Conservation (phyloP, 331 rosid species). For the Stylosanthes scabra region DNA sequence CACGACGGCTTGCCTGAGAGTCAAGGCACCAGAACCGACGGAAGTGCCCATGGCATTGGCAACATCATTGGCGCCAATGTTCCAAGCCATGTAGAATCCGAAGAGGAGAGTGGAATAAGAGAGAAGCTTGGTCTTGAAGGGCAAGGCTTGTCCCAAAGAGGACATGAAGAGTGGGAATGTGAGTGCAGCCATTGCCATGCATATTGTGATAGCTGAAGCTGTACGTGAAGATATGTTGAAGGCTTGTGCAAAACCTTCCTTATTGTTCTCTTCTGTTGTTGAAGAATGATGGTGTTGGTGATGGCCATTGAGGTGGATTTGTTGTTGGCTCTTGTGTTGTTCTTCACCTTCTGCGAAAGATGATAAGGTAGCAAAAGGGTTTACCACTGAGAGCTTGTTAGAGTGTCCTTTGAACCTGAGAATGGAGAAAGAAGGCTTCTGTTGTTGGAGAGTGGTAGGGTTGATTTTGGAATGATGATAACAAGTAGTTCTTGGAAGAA, state of each 20-base stretch:
- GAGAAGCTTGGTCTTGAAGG: conserved; percentile 65
- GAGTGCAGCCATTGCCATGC: conserved; percentile 75
- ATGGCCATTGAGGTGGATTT: conserved; percentile 34
- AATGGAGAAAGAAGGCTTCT: conserved; percentile 27
- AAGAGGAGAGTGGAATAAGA: conserved; percentile 75
- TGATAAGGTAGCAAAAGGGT: conserved; percentile 74
- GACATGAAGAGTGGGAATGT: conserved; percentile 70
- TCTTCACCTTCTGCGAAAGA: conserved; percentile 84
- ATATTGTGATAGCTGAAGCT: conserved; percentile 66
- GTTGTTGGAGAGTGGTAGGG: conserved; percentile 6
- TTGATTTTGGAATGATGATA: conserved; percentile 41
- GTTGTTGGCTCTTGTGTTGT: too few relatives aligned
- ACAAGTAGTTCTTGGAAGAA: conserved; percentile 40
- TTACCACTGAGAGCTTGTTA: conserved; percentile 28
- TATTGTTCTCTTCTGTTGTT: not conserved
- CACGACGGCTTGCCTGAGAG: conserved; percentile 83
- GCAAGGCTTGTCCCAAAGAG: conserved; percentile 66
- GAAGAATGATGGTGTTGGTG: conserved; percentile 19
- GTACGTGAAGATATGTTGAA: conserved; percentile 70
- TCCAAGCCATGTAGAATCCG: conserved; percentile 99
- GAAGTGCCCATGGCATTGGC: conserved; percentile 99
- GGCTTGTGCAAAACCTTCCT: conserved; percentile 75
- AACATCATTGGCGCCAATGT: conserved; percentile 97
- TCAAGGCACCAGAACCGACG: conserved; percentile 91
- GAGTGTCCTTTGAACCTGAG: conserved; percentile 44